phyloP scores from a whole-genome alignment of 176 grass and related monocot genomes.

The Microstegium vimineum region DNA sequence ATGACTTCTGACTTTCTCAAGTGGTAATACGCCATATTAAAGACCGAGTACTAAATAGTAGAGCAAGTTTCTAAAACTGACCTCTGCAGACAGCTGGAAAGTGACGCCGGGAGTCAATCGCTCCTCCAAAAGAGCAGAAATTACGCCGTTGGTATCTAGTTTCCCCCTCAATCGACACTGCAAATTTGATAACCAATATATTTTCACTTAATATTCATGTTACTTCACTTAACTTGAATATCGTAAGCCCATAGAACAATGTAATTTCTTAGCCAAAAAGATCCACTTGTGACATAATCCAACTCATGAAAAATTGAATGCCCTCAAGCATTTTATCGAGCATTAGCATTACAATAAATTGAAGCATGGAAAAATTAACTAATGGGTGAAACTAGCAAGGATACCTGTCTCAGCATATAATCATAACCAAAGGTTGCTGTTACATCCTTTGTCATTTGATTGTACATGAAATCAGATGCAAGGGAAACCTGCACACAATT shows the following conservation, averaged over 20 bases:
- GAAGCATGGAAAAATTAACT: background rate
- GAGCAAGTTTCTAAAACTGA: conserved; percentile 25
- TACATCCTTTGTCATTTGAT: conserved; percentile 54
- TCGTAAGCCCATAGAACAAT: background rate
- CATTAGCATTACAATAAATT: background rate
- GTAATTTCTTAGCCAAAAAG: background rate
- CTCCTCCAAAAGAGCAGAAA: conserved; percentile 74
- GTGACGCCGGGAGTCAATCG: conserved; percentile 26
- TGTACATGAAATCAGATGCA: conserved; percentile 81
- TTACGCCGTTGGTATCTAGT: conserved; percentile 52
- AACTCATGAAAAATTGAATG: background rate
- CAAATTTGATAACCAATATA: conserved; percentile 27
- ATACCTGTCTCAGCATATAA: conserved; percentile 81
- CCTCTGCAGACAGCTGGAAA: conserved; percentile 79
- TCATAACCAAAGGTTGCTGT: conserved; percentile 70
- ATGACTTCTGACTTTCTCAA: background rate
- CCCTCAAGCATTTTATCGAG: background rate
- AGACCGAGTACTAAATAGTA: background rate
- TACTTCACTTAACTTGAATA: background rate
- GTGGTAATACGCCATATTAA: background rate
- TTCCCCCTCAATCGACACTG: conserved; percentile 74
- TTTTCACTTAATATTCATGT: background rate
- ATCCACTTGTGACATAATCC: background rate
- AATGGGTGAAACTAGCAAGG: conserved; percentile 19
- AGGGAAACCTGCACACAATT: conserved; percentile 62